These are phyloP conservation scores for Tubosaeta sp. DNA, from an alignment of 768 basidiomycete species.

Conservation along the genomic window DNA sequence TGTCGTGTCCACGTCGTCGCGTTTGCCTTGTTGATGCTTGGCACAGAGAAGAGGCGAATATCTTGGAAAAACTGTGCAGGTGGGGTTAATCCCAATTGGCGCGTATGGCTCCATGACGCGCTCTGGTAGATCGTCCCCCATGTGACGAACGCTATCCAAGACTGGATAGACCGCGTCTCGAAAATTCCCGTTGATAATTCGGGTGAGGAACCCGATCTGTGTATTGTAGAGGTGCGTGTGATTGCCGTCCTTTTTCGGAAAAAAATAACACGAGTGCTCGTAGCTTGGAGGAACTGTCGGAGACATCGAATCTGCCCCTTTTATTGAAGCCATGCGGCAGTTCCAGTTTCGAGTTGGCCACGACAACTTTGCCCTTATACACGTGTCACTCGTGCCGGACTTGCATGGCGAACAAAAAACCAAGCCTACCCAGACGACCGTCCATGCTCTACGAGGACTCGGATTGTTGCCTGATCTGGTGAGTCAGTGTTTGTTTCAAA, in stretches of 20 bases:
- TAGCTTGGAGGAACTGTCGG: slow-evolving; percentile 98
- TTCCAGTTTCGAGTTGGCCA: slow-evolving; percentile 98
- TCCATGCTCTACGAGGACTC: slow-evolving; percentile 87
- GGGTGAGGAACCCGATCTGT: slow-evolving; percentile 89
- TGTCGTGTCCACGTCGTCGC: slow-evolving; percentile 21
- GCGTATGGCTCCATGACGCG: slow-evolving; percentile 5
- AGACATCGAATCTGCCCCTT: slow-evolving; percentile 97
- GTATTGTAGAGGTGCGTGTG: slow-evolving; percentile 86
- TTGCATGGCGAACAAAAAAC: slow-evolving; percentile 99
- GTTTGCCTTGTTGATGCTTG: slow-evolving; percentile 9
- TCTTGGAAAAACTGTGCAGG: slow-evolving; percentile 96
- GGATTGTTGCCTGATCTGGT: slow-evolving; percentile 93
- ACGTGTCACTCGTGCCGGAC: slow-evolving; percentile 97
- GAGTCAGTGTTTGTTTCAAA: slow-evolving; percentile 22
- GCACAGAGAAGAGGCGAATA: slow-evolving; percentile 76
- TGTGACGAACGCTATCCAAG: slow-evolving; percentile 94
- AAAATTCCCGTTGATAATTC: slow-evolving; percentile 94
- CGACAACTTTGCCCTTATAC: slow-evolving; percentile 94
- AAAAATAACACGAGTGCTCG: slow-evolving; percentile 2
- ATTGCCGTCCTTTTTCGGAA: slow-evolving; percentile 1
- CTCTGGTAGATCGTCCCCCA: slow-evolving; percentile 81
- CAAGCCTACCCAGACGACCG: slow-evolving; percentile 96
- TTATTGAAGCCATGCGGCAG: slow-evolving; percentile 98
- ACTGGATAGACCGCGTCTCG: slow-evolving; percentile 96
- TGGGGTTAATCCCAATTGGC: slow-evolving; percentile 27